These are phyloP conservation scores for Thalassiosira exigua DNA, from an alignment of 352 stramenopile genomes.

Conservation along the genomic window DNA sequence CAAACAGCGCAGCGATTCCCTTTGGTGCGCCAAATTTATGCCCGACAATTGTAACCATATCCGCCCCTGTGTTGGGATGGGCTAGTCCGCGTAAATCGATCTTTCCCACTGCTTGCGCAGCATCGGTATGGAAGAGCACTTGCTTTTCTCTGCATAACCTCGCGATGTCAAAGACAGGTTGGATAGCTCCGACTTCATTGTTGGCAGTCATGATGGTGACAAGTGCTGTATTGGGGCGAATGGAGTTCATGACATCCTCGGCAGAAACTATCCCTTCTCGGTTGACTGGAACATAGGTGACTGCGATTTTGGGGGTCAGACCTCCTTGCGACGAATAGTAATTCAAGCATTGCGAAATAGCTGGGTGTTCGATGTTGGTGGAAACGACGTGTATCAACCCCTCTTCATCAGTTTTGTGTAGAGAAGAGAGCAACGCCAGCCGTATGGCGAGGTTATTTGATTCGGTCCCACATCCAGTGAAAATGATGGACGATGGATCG, in stretches of 20 bases:
- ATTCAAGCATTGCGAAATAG: constrained; percentile 88
- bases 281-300: constrained; percentile 86
- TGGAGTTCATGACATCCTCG: constrained; percentile 86
- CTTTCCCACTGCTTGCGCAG: constrained; percentile 96
- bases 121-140: constrained; percentile 96
- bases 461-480: constrained; percentile 86
- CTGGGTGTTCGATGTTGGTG: constrained; percentile 92
- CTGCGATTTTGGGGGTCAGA: constrained; percentile 48
- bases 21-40: constrained; percentile 99
- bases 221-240: constrained; percentile 89
- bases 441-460: constrained; percentile 86
- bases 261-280: constrained; percentile 79
- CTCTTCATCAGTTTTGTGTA: constrained; percentile 37
- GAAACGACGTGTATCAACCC: constrained; percentile 90
- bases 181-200: constrained; percentile 96
- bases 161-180: constrained; percentile 92
- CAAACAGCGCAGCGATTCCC: constrained; percentile 87
- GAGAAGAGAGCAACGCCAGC: constrained; percentile 61
- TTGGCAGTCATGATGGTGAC: constrained; percentile 98
- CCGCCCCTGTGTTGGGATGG: constrained; percentile 88
- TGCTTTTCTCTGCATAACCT: constrained; percentile 62
- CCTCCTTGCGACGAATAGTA: constrained; percentile 44
- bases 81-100: constrained; percentile 85
- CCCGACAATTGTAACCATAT: constrained; percentile 95
- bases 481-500: constrained; percentile 58